Evolutionary conservation across 2,329 filamentous ascomycete genomes (phyloP).

Genomic region (Aspergillus vadensis): DNA sequence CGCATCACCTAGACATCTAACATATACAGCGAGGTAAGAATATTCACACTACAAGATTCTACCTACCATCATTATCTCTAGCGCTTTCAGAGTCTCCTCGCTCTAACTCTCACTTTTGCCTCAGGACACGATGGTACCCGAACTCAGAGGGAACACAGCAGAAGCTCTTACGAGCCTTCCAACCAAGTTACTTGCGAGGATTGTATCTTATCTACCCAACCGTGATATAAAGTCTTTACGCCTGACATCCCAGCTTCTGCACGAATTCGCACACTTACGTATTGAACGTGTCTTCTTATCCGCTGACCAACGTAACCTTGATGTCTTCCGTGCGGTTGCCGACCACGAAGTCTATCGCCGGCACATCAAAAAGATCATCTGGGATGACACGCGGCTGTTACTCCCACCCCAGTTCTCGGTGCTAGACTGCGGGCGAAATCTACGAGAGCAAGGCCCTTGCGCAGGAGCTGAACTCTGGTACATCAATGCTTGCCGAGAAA

Average conservation of each 20-base stretch:
- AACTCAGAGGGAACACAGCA: neutral
- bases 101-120: too few relatives aligned
- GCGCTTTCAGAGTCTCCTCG: too few relatives aligned
- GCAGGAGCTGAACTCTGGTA: slow-evolving; percentile 21
- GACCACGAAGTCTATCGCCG: slow-evolving; percentile 37
- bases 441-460: neutral
- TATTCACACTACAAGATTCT: too few relatives aligned
- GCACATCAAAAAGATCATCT: slow-evolving; percentile 44
- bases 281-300: slow-evolving; percentile 45
- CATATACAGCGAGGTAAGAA: too few relatives aligned
- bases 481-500: slow-evolving; percentile 14
- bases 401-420: neutral
- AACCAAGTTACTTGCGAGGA: neutral
- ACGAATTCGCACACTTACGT: slow-evolving; percentile 22
- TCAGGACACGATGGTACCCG: too few relatives aligned
- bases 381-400: slow-evolving; percentile 26
- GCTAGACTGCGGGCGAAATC: neutral
- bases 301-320: slow-evolving; percentile 43
- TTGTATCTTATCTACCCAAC: slow-evolving; percentile 23
- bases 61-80: too few relatives aligned
- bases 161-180: neutral
- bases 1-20: too few relatives aligned
- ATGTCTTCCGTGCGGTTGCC: slow-evolving; percentile 41
- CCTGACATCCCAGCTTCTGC: slow-evolving; percentile 24
- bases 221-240: slow-evolving; percentile 31